Percentiles rank a stretch among this genome's conserved stretches.
Conservation (phyloP, 2,329 filamentous ascomycete genomes). For the Fusarium oxysporum region DNA sequence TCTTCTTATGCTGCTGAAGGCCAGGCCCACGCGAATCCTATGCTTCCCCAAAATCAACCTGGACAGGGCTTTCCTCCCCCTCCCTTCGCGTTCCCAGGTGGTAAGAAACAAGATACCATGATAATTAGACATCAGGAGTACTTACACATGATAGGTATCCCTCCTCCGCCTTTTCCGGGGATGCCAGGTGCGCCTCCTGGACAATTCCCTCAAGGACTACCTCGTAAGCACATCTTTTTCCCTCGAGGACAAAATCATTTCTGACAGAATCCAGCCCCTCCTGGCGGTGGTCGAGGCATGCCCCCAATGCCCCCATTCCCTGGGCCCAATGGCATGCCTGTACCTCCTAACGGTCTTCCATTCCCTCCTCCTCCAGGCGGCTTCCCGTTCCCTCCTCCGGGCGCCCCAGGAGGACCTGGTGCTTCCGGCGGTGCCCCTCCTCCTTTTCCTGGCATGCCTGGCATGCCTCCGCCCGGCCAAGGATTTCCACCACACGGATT, state of each 20-base stretch:
- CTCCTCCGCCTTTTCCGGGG: constrained; percentile 71
- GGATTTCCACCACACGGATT: constrained; percentile 57
- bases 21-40: constrained; percentile 85
- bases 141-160: constrained; percentile 57
- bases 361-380: constrained; percentile 43
- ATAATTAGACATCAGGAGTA: not conserved
- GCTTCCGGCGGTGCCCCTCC: constrained; percentile 46
- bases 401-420: constrained; percentile 43
- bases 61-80: constrained; percentile 63
- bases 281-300: constrained; percentile 64
- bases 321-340: constrained; percentile 58
- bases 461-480: constrained; percentile 56
- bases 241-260: not conserved
- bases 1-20: constrained; percentile 95
- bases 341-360: constrained; percentile 56
- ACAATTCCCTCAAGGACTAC: constrained; percentile 55
- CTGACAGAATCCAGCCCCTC: constrained; percentile 54
- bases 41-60: constrained; percentile 78
- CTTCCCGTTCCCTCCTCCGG: constrained; percentile 55
- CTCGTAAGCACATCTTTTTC: constrained; percentile 61
- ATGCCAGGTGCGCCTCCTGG: constrained; percentile 58
- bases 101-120: constrained; percentile 49
- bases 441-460: constrained; percentile 50
- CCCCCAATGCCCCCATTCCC: constrained; percentile 59
- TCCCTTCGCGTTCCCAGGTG: constrained; percentile 73